phyloP scores from a whole-genome alignment of 257 asterid species.

The Solanum habrochaites region DNA sequence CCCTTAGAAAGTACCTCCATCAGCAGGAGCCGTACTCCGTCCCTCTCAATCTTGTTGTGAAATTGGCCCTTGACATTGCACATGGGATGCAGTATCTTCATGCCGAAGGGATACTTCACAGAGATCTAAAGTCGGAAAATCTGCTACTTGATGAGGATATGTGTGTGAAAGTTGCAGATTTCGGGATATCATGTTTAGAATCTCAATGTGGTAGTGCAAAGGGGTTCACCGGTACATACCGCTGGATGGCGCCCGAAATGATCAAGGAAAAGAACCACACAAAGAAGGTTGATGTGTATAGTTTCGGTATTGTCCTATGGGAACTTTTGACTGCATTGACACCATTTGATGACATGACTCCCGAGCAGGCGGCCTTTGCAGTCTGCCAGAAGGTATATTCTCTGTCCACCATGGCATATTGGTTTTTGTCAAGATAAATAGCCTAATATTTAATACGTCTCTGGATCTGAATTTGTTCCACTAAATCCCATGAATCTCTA shows the following conservation, averaged over 20 bases:
- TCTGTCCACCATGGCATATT: neutral
- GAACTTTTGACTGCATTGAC: conserved; percentile 88
- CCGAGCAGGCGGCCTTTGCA: conserved; percentile 97
- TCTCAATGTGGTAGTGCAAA: conserved; percentile 87
- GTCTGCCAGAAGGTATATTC: conserved; percentile 89
- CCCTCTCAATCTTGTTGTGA: conserved; percentile 60
- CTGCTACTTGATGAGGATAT: conserved; percentile 73
- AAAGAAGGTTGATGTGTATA: conserved; percentile 86
- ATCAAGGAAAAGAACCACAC: conserved; percentile 85
- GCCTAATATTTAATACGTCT: neutral
- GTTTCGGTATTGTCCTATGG: conserved; percentile 87
- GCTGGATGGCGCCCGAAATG: conserved; percentile 99
- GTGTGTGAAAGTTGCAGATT: conserved; percentile 93
- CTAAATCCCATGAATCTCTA: neutral
- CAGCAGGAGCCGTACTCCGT: conserved; percentile 88
- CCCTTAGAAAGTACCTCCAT: conserved; percentile 83
- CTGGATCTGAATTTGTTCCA: neutral
- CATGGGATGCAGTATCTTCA: conserved; percentile 93
- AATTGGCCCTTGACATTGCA: conserved; percentile 74
- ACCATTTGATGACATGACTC: conserved; percentile 89
- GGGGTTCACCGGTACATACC: conserved; percentile 94
- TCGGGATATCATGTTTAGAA: conserved; percentile 91
- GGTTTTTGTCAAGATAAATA: neutral
- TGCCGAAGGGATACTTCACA: conserved; percentile 78
- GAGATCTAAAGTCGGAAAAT: conserved; percentile 93